phyloP scores from a whole-genome alignment of 192 early-diverging fungal genomes.

The Coemansia sp. region DNA sequence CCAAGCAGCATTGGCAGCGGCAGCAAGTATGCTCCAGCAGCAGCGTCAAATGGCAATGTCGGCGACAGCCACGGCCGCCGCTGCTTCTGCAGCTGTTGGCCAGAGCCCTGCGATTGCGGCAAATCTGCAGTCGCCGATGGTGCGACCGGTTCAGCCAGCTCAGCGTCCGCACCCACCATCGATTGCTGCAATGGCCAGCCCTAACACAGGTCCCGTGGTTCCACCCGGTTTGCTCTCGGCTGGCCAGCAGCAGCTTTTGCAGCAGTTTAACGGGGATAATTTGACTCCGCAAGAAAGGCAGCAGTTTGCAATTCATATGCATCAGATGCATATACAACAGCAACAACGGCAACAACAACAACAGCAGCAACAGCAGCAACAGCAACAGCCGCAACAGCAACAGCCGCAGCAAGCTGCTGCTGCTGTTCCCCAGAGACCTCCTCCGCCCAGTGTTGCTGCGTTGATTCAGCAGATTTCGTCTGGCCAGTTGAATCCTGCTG shows the following conservation, averaged over 20 bases:
- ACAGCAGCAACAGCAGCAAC: slow-evolving; percentile 10
- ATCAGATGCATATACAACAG: slow-evolving; percentile 10
- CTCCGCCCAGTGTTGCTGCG: slow-evolving; percentile 22
- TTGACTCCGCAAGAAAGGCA: slow-evolving; percentile 11
- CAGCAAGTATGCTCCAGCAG: slow-evolving; percentile 27
- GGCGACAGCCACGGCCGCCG: neutral
- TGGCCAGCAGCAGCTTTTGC: slow-evolving; percentile 2
- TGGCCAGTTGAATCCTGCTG: slow-evolving; percentile 21
- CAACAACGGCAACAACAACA: slow-evolving; percentile 10
- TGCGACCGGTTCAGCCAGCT: neutral
- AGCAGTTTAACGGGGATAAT: neutral
- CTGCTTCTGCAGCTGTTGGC: no score
- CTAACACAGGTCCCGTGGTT: neutral
- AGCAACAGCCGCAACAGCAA: neutral
- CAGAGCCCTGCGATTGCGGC: neutral
- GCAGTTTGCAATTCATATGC: slow-evolving; percentile 18
- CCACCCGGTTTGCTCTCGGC: neutral
- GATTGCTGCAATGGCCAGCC: slow-evolving; percentile 1
- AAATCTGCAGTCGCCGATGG: slow-evolving; percentile 8
- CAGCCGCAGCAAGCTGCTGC: slow-evolving; percentile 9
- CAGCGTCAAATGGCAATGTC: slow-evolving; percentile 15
- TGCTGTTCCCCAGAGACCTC: slow-evolving; percentile 15
- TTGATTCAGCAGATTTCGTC: slow-evolving; percentile 37
- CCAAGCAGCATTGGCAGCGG: slow-evolving; percentile 20
- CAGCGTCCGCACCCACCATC: neutral